phyloP scores from a whole-genome alignment of 192 early-diverging fungal species.

The Phycomyces nitens region DNA sequence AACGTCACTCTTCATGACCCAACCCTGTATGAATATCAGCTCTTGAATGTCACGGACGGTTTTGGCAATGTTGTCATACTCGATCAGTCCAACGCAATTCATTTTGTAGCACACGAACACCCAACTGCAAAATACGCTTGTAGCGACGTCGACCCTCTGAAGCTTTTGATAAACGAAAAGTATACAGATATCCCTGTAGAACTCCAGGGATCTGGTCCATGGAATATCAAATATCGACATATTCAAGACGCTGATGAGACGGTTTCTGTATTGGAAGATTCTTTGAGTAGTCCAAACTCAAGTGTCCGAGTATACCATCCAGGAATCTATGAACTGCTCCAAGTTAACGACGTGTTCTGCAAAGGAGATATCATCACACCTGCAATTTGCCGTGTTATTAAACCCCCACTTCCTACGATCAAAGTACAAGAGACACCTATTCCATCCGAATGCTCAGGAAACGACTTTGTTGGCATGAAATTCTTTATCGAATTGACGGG shows the following conservation, averaged over 20 bases:
- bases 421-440: conserved; percentile 30
- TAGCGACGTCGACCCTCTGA: conserved; percentile 17
- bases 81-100: not conserved
- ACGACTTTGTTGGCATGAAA: conserved; percentile 33
- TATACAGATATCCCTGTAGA: conserved; percentile 14
- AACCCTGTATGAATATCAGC: conserved; percentile 19
- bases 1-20: conserved; percentile 29
- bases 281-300: not conserved
- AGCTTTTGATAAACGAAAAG: conserved; percentile 21
- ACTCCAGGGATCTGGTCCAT: conserved; percentile 28
- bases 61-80: conserved; percentile 30
- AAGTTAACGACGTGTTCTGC: conserved; percentile 34
- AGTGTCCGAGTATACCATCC: conserved; percentile 13
- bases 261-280: not conserved
- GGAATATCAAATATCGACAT: conserved; percentile 19
- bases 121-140: conserved; percentile 34
- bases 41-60: conserved; percentile 33
- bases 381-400: conserved; percentile 27
- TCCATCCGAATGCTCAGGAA: conserved; percentile 32
- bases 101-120: conserved; percentile 22
- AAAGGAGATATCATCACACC: conserved; percentile 28
- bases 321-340: conserved; percentile 35
- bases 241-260: not conserved
- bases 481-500: conserved; percentile 31
- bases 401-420: conserved; percentile 30